Evolutionary conservation across 2,329 filamentous ascomycete genomes (phyloP).

Genomic region (Colletotrichum viniferum): DNA sequence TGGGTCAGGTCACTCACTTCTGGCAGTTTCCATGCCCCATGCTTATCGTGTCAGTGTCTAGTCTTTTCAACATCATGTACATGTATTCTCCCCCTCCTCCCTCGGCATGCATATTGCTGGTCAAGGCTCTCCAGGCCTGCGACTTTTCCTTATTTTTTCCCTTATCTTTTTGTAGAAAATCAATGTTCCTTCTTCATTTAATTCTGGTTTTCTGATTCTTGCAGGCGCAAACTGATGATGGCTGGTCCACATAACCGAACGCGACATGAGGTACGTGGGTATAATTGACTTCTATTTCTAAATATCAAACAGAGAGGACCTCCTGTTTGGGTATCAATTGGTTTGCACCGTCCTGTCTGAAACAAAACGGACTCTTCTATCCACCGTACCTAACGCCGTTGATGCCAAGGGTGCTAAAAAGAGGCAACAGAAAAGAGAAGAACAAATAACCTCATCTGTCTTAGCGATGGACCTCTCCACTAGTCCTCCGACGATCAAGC

Average conservation of each 20-base stretch:
- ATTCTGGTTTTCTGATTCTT: neutral
- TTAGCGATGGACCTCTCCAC: constrained; percentile 11
- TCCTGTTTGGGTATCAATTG: constrained; percentile 1
- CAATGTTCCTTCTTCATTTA: too few relatives aligned
- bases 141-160: neutral
- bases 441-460: neutral
- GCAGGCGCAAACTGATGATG: neutral
- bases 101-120: neutral
- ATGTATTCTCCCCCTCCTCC: neutral
- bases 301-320: neutral
- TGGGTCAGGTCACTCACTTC: neutral
- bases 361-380: neutral
- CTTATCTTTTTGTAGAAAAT: too few relatives aligned
- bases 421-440: neutral
- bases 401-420: neutral
- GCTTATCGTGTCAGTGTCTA: neutral
- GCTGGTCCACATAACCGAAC: neutral
- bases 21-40: neutral
- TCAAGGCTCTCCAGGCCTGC: neutral
- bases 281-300: neutral
- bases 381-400: neutral
- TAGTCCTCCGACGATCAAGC: constrained; percentile 34
- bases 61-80: neutral
- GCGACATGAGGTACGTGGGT: neutral
- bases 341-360: neutral